Evolutionary conservation across 2,329 filamentous ascomycete genomes (phyloP).

Genomic region (Bisporella sp.): DNA sequence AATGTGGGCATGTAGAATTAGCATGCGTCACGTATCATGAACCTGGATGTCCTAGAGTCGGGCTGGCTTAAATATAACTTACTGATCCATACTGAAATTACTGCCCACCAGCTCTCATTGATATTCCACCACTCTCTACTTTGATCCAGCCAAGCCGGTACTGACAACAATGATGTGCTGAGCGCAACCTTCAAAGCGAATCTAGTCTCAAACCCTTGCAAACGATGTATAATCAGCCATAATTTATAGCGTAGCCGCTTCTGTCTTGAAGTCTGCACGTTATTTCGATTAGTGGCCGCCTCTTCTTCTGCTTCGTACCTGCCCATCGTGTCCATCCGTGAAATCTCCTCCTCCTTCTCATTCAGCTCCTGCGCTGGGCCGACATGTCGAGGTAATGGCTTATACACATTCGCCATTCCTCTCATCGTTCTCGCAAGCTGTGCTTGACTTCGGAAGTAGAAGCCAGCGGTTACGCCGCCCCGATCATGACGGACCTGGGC

Average conservation of each 20-base stretch:
- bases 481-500: constrained; percentile 51
- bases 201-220: constrained; percentile 51
- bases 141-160: constrained; percentile 44
- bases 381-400: constrained; percentile 22
- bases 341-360: constrained; percentile 17
- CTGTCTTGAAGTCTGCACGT: constrained; percentile 28
- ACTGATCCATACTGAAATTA: constrained; percentile 30
- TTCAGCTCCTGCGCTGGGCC: constrained; percentile 7
- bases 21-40: background rate
- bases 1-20: constrained; percentile 17
- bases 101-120: constrained; percentile 52
- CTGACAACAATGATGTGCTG: constrained; percentile 42
- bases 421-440: constrained; percentile 26
- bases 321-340: constrained; percentile 18
- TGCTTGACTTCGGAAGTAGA: constrained; percentile 30
- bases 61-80: background rate
- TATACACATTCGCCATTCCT: constrained; percentile 28
- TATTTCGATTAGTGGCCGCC: constrained; percentile 33
- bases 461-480: constrained; percentile 48
- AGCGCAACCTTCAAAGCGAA: constrained; percentile 51
- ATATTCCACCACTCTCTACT: constrained; percentile 46
- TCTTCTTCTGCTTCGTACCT: constrained; percentile 31
- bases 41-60: background rate
- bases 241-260: constrained; percentile 37
- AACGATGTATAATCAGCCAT: constrained; percentile 43